phyloP scores from a whole-genome alignment of 2,329 filamentous ascomycete genomes.

The Onygenales sp. region DNA sequence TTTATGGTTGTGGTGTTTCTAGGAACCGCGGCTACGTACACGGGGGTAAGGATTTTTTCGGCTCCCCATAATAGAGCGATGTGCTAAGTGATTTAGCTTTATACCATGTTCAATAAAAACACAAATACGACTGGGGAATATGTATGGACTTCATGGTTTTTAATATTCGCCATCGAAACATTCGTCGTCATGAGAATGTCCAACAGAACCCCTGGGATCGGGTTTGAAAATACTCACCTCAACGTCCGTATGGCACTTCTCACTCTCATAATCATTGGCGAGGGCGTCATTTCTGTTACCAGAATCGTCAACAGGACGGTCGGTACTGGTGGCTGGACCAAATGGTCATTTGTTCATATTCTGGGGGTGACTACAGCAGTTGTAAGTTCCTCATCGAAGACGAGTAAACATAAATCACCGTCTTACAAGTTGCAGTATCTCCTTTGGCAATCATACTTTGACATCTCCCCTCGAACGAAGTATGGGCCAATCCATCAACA shows the following conservation, averaged over 20 bases:
- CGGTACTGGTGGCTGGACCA: constrained; percentile 29
- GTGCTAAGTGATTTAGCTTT: constrained; percentile 18
- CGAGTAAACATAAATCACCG: background rate
- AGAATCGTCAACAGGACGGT: constrained; percentile 45
- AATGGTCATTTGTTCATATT: constrained; percentile 30
- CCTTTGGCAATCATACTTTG: constrained; percentile 55
- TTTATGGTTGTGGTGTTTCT: constrained; percentile 23
- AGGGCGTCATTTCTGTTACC: constrained; percentile 54
- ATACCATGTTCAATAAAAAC: constrained; percentile 21
- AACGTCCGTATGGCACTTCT: constrained; percentile 55
- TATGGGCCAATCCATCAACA: constrained; percentile 50
- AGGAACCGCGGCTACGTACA: constrained; percentile 19
- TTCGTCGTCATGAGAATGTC: constrained; percentile 44
- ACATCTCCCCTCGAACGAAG: constrained; percentile 42
- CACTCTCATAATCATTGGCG: constrained; percentile 58
- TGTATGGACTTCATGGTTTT: constrained; percentile 46
- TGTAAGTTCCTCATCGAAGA: constrained; percentile 17
- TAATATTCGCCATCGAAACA: constrained; percentile 46
- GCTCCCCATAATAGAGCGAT: background rate
- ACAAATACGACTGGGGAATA: constrained; percentile 15
- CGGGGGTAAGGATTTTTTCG: constrained; percentile 15
- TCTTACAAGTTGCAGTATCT: constrained; percentile 32
- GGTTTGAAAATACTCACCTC: constrained; percentile 53
- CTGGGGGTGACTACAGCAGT: constrained; percentile 29
- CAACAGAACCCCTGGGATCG: constrained; percentile 46